Evolutionary conservation across 2,329 filamentous ascomycete species (phyloP).

Genomic region (Fusarium fujikuroi): DNA sequence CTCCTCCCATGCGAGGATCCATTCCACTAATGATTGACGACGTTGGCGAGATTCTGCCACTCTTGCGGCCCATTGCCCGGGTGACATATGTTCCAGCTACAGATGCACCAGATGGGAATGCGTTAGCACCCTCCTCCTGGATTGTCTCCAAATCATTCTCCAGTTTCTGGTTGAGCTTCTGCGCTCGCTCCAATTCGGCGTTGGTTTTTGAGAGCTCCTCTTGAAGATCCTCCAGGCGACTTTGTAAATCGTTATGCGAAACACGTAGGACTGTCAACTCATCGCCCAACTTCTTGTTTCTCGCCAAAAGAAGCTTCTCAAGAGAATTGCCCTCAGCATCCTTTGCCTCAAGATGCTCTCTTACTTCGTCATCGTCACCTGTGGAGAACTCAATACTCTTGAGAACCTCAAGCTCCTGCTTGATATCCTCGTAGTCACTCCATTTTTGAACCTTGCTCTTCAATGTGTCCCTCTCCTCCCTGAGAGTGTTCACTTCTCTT

Average conservation of each 20-base stretch:
- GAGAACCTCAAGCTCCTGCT: slow-evolving; percentile 93
- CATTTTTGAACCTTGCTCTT: slow-evolving; percentile 87
- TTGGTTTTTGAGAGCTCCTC: slow-evolving; percentile 86
- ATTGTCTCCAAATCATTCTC: slow-evolving; percentile 91
- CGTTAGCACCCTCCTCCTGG: slow-evolving; percentile 85
- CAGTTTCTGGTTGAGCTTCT: slow-evolving; percentile 85
- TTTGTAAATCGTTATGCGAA: slow-evolving; percentile 91
- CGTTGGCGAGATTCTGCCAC: slow-evolving; percentile 83
- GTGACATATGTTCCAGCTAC: slow-evolving; percentile 91
- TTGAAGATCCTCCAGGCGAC: slow-evolving; percentile 80
- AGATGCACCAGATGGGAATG: slow-evolving; percentile 89
- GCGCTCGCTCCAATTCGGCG: slow-evolving; percentile 85
- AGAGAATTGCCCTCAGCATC: slow-evolving; percentile 76
- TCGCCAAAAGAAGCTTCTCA: slow-evolving; percentile 88
- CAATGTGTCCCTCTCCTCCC: slow-evolving; percentile 82
- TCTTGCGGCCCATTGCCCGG: slow-evolving; percentile 68
- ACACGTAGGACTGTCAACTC: slow-evolving; percentile 93
- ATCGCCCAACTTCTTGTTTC: slow-evolving; percentile 96
- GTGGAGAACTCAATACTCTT: slow-evolving; percentile 98
- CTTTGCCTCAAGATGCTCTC: slow-evolving; percentile 53
- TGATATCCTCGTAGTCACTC: slow-evolving; percentile 95
- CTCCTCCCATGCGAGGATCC: slow-evolving; percentile 69
- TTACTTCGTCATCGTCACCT: slow-evolving; percentile 79
- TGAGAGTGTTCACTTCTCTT: slow-evolving; percentile 77
- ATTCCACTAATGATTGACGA: slow-evolving; percentile 99